Evolutionary conservation across 805 yeast genomes (phyloP), one percentile per base, ranked within the genome.

Genomic region (Schizosaccharomyces pombe): DNA sequence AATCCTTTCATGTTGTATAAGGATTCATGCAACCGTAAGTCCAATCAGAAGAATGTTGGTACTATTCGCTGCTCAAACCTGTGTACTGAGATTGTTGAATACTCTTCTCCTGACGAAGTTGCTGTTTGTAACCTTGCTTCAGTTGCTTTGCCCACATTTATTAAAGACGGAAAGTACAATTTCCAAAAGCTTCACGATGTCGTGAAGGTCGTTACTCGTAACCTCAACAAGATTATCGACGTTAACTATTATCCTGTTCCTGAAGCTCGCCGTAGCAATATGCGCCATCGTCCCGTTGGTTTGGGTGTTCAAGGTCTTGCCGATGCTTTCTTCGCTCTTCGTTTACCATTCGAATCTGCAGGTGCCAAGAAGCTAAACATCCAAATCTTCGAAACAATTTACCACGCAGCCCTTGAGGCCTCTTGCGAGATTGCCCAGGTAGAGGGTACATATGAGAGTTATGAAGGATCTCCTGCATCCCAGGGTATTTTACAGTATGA

Each of bases 231-330:
- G 63, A 75, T 89, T 57, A 89, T 89, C 57, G 96, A 89, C 70
- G 76, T 80, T 58, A 84, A 86, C 63, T 73, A 70, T 64, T 89
- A 89, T 65, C 97, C 98, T 3, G 80, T 84, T 26, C 76, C 73
- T 54, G 82, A 77, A 59, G 89, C 97, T 4, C 74, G 73, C 62
- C 63, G 58, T 51, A 84, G 95, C 16, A 89, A 91, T 67, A 69
- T 76, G 72, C 78, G 78, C 63, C 82, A 89, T 67, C 75, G 98
- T 61, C 97, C 98, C 22, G 77, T 89, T 62, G 96, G 96, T n/a
- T 68, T 89, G 24, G 98, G 98, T 60, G 95, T 89, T n/a, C 95
- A 89, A 67, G 98, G 98, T 56, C 72, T 89, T 55, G 95, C 97
- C 30, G 97, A 89, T 67, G 73, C 80, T 1, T 89, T 85, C 67